These are phyloP conservation scores for Nematodospora anomalae DNA, from an alignment of 1,139 yeast species.

Conservation along the genomic window DNA sequence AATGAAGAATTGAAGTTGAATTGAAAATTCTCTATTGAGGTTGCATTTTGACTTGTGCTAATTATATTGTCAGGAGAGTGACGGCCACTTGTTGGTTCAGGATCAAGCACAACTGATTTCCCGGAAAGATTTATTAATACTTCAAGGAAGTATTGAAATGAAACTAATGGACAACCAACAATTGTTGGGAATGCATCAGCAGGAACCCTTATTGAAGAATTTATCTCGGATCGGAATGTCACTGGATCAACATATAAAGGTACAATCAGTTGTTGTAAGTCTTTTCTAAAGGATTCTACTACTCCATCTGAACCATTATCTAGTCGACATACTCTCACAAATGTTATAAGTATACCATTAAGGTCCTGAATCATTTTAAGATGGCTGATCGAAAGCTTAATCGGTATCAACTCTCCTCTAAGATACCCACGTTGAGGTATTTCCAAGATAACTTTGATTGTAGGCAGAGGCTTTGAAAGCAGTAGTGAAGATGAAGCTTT, in stretches of 20 bases:
- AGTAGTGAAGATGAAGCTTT: neutral
- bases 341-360: slow-evolving; percentile 77
- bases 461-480: slow-evolving; percentile 14
- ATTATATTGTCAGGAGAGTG: slow-evolving; percentile 11
- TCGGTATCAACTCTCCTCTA: slow-evolving; percentile 76
- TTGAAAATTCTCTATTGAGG: slow-evolving; percentile 22
- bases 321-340: slow-evolving; percentile 78
- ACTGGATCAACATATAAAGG: slow-evolving; percentile 80
- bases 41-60: slow-evolving; percentile 7
- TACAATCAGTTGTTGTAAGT: slow-evolving; percentile 71
- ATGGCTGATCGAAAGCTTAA: slow-evolving; percentile 65
- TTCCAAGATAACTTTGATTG: slow-evolving; percentile 56
- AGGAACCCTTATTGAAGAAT: slow-evolving; percentile 70
- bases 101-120: slow-evolving; percentile 36
- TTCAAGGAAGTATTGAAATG: slow-evolving; percentile 84
- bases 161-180: slow-evolving; percentile 67
- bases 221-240: slow-evolving; percentile 56
- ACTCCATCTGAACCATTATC: slow-evolving; percentile 64
- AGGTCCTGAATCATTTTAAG: slow-evolving; percentile 68
- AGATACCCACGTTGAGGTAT: slow-evolving; percentile 70
- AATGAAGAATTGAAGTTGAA: slow-evolving; percentile 30
- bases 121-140: slow-evolving; percentile 70
- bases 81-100: slow-evolving; percentile 20
- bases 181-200: slow-evolving; percentile 87
- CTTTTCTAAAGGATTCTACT: slow-evolving; percentile 80